Evolutionary conservation across 345 rosid genomes (phyloP), one percentile per base, ranked within the genome.

Genomic region (Camelina sativa): DNA sequence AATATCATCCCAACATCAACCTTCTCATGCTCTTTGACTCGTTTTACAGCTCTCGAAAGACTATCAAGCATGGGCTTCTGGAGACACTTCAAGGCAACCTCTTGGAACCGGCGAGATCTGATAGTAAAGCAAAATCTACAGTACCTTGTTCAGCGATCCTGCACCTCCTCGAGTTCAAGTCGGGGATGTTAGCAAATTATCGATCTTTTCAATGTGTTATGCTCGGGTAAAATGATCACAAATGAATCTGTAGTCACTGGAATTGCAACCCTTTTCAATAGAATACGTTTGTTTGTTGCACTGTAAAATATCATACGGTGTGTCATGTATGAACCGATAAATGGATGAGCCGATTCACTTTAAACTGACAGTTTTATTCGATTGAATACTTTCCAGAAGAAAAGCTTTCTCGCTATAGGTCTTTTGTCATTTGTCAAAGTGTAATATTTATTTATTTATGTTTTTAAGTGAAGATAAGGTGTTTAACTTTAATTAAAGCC

Each of bases 21-120:
- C 47, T 60, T 11, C 30, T 13, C 48, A 30, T 60, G 38, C 67
- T 46, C 67, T 16, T 58, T 11, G 51, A 17, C 53, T 51, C 35
- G 6, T 48, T 69, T 6, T 71, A 81, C 84, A 94, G 97, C 96
- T 94, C 55, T 85, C 81, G 2, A 89, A 91, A 80, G 97, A 94
- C 80, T 94, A 90, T 82, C 80, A 85, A 81, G 97, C 93, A 56
- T 94, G 97, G 97, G 96, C 97, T 12, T 80, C 96, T 20, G 95
- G 97, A 8, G 89, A 94, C 66, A 72, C 80, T 69, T 91, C 97
- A 62, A 90, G 97, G 78, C 97, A 94, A 85, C 85, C 96, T 30
- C 90, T 94, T 58, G 98, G 97, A 74, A 94, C 90, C 0, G 97
- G 97, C 32, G 79, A 94, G 82, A 90, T 94, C 62, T 91, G 84